Conservation (phyloP, 108 stramenopile species). For the Pseudonitzschia multistriata region DNA sequence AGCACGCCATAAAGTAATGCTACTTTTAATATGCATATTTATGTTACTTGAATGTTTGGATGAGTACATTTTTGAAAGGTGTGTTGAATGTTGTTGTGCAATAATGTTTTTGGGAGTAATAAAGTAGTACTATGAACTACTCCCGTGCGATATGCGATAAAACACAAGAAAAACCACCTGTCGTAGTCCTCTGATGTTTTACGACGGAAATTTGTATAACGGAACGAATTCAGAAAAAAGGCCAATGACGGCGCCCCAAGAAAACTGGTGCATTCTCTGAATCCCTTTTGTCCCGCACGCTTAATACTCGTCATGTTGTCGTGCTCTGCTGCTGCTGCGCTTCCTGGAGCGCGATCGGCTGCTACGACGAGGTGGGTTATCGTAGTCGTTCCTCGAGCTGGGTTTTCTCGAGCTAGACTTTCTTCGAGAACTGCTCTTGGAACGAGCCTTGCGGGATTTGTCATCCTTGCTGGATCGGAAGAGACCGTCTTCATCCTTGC, state of each 20-base stretch:
- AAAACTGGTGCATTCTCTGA: no score
- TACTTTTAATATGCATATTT: background rate
- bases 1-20: background rate
- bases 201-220: no score
- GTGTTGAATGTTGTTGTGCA: background rate
- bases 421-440: constrained; percentile 32
- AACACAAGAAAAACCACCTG: no score
- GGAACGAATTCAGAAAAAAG: no score
- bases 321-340: constrained; percentile 35
- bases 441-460: constrained; percentile 32
- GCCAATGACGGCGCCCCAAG: no score
- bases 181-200: no score
- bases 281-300: no score
- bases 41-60: background rate
- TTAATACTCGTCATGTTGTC: constrained; percentile 8
- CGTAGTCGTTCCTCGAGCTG: constrained; percentile 14
- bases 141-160: no score
- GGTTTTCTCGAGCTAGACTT: constrained; percentile 22
- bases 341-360: constrained; percentile 7
- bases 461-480: constrained; percentile 25
- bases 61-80: background rate
- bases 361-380: constrained; percentile 25
- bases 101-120: background rate
- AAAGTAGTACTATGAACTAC: background rate
- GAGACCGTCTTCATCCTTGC: constrained; percentile 34